Base-by-base conservation (phyloP, 2,329 filamentous ascomycete genomes). In the Penicillium concentricum region DNA sequence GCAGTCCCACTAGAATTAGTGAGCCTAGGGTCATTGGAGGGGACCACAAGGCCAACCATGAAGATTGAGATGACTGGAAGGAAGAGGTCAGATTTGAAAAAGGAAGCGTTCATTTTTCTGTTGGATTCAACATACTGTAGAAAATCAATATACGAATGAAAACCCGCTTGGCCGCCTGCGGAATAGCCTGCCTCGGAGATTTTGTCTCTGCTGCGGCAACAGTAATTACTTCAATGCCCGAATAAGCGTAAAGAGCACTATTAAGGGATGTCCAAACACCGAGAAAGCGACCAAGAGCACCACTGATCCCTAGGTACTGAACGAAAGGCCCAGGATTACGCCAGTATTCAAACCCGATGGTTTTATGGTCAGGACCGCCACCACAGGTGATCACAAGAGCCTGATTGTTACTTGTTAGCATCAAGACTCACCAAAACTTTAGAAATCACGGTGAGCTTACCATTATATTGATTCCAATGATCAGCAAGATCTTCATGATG, bases 301-400 rank as follows among this genome's bases (percentile, higher is more conserved):
- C 43, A 24, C 58, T 51, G 12, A 38, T 41, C 5, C n/a, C 52
- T 34, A 58, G 50, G 18, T 56, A 58, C 20, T 51, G 41, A 32
- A 51, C 51, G 15, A 58, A 56, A 22, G 56, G 46, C 1, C 56
- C 56, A 9, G 56, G 56, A 22, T 34, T 37, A 2, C 51, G 50
- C 56, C 56, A 58, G 43, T 58, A 56, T 32, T 56, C 52, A 46
- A 58, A 58, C 4, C 56, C 56, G 20, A 58, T 47, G 13, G 41
- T 38, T 28, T 58, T 42, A 26, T 58, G 56, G 16, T 46, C 47
- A n/a, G 56, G 56, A 10, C 46, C 44, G 13, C 56, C 56, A 30
- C 56, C 56, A 28, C 50, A 48, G 20, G 50, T 48, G 18, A 58
- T 58, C 13, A 56, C 56, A 43, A 58, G 26, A 30, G 42, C 42